A percentile compares a stretch with the other conserved stretches of the same genome.
Conservation (phyloP, 257 asterid genomes). For the Mitragyna speciosa region DNA sequence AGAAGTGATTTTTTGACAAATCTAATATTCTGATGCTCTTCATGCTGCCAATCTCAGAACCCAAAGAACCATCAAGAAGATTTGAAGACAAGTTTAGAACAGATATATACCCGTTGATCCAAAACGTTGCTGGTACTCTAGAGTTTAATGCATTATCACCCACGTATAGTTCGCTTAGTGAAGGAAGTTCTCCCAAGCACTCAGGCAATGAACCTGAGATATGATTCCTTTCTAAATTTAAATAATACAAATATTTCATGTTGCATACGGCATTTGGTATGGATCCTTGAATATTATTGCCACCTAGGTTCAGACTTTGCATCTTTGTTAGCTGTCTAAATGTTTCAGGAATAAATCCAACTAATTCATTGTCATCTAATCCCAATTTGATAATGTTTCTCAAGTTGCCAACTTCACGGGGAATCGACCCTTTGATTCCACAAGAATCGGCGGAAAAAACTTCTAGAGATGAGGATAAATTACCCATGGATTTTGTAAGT, state of each 20-base stretch:
- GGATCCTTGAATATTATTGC: constrained; percentile 16
- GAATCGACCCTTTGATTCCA: constrained; percentile 26
- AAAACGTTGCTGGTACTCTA: constrained; percentile 20
- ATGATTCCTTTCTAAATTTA: not conserved
- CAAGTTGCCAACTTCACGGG: constrained; percentile 21
- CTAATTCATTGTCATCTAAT: constrained; percentile 12
- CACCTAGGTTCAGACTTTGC: not conserved
- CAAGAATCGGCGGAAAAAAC: not conserved
- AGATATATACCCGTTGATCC: constrained; percentile 8
- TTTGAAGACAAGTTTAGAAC: constrained; percentile 12
- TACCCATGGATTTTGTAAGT: constrained; percentile 22
- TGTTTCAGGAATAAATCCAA: constrained; percentile 19
- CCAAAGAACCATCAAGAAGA: constrained; percentile 21
- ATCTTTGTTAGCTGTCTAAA: constrained; percentile 20
- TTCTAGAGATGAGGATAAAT: constrained; percentile 20
- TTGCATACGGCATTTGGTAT: constrained; percentile 23
- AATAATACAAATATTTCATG: not conserved
- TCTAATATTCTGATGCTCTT: too few species aligned
- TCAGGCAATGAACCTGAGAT: constrained; percentile 24
- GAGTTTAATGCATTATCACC: constrained; percentile 11
- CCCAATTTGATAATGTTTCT: constrained; percentile 10
- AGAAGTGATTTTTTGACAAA: constrained; percentile 21
- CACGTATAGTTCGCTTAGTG: not conserved
- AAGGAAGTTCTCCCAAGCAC: constrained; percentile 21
- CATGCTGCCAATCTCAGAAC: constrained; percentile 17